phyloP scores from a whole-genome alignment of 2,329 filamentous ascomycete genomes.

The Calonectria montana region DNA sequence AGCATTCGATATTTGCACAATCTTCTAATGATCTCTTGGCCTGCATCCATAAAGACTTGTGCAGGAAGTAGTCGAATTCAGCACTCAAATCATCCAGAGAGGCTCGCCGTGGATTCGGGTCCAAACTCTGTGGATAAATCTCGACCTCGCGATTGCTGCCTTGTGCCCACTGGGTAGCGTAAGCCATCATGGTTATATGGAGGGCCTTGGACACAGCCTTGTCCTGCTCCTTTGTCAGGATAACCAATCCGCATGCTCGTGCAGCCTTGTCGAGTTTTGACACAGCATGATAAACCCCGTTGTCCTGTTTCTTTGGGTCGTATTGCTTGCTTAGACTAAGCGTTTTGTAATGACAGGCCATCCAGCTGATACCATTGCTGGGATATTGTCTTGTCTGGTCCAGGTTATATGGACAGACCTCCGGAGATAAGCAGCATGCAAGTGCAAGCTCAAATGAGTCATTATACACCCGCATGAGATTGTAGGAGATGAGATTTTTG shows the following conservation, averaged over 20 bases:
- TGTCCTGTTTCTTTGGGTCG: conserved; percentile 46
- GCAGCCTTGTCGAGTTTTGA: conserved; percentile 59
- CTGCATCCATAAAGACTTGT: conserved; percentile 53
- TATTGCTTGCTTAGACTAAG: conserved; percentile 37
- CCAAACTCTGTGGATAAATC: conserved; percentile 32
- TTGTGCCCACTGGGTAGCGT: conserved; percentile 61
- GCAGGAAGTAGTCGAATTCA: conserved; percentile 53
- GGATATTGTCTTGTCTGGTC: conserved; percentile 26
- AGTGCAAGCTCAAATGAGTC: conserved; percentile 65
- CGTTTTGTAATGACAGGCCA: conserved; percentile 40
- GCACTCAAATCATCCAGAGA: conserved; percentile 41
- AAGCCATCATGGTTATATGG: conserved; percentile 62
- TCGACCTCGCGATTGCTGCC: conserved; percentile 41
- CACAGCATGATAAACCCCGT: conserved; percentile 61
- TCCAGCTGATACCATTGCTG: conserved; percentile 41
- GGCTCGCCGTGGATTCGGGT: conserved; percentile 33
- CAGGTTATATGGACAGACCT: conserved; percentile 61
- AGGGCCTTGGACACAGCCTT: conserved; percentile 57
- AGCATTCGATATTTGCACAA: conserved; percentile 52
- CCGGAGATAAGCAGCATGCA: conserved; percentile 66
- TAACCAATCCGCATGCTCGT: conserved; percentile 52
- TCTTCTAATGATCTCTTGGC: conserved; percentile 50
- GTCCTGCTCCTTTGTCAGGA: conserved; percentile 54
- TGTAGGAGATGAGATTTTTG: conserved; percentile 41
- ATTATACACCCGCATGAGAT: conserved; percentile 58